Evolutionary conservation across 2,329 filamentous ascomycete genomes (phyloP), one percentile per base, ranked within the genome.

Genomic region (Phialophora macrospora): DNA sequence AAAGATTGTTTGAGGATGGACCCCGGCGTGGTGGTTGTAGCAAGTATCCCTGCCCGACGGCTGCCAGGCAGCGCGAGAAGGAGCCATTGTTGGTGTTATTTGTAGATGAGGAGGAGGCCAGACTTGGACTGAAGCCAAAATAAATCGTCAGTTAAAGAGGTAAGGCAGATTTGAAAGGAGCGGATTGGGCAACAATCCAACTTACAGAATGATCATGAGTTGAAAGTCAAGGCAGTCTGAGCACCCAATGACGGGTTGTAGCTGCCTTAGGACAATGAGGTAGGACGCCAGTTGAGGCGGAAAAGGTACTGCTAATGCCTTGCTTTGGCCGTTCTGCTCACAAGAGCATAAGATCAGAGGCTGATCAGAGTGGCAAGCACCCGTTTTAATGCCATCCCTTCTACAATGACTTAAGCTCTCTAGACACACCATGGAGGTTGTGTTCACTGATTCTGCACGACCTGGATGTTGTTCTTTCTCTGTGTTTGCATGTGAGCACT

Each of bases 381-480:
- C 38, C 38, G 3, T 44, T 44, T 17, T 44, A 41, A 44, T n/a
- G 38, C 20, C 38, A 44, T 44, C 38, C 38, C 38, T 44, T 44
- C 14, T 44, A 44, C 38, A 44, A 5, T 6, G 38, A n/a, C 38
- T 20, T 7, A n/a, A 44, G n/a, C 38, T n/a, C 6, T 8, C 38
- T 44, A 44, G 38, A 44, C 12, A 28, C 22, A 52, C 22, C 7
- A 52, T 20, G 9, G 6, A 6, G 22, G 8, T 8, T 12, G 24
- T 51, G 24, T 51, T 62, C 41, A 60, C 55, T 66, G 60, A 49
- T 81, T 80, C 71, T 81, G 80, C 44, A 82, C 80, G 48, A 82
- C 80, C 69, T 82, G 80, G 49, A 82, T 78, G 65, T 82, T 81
- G 72, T 82, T 80, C 74, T 81, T 82, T 68, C 80, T 81, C 80